These are phyloP conservation scores for Penicillium occitanis DNA, from an alignment of 2,329 filamentous ascomycete genomes.

Conservation along the genomic window DNA sequence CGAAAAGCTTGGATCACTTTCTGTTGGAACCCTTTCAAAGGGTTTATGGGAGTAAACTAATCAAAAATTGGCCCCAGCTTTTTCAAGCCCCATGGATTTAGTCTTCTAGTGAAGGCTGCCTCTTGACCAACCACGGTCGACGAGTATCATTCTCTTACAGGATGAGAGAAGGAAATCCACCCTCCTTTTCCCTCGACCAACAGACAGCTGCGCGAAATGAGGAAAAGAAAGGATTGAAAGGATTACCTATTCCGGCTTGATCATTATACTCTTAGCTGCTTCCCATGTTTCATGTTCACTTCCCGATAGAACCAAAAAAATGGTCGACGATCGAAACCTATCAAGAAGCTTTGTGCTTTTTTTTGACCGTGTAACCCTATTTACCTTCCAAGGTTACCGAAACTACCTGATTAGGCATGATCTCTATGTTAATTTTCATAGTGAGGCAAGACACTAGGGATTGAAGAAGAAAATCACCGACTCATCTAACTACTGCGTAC, in stretches of 20 bases:
- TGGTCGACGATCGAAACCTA: neutral
- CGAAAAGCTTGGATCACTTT: neutral
- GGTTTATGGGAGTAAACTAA: neutral
- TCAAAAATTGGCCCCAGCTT: conserved; percentile 1
- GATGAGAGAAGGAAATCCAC: neutral
- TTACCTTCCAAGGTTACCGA: neutral
- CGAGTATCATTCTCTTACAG: neutral
- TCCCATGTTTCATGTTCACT: neutral
- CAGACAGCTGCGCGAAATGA: neutral
- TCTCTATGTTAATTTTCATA: neutral
- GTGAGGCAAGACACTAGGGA: neutral
- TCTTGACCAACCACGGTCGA: neutral
- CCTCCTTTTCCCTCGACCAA: neutral
- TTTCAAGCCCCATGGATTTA: neutral
- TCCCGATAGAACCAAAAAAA: neutral
- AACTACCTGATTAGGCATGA: neutral
- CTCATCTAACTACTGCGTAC: neutral
- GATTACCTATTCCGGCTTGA: neutral
- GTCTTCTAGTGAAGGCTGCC: neutral
- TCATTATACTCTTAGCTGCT: neutral
- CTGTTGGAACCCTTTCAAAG: neutral
- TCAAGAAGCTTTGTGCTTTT: neutral
- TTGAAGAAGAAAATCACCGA: neutral
- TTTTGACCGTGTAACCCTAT: neutral
- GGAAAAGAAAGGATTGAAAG: neutral